Percentiles rank a stretch among this genome's conserved stretches.
These are phyloP conservation scores for Candida ovalis DNA, from an alignment of 805 yeast genomes.

Conservation along the genomic window DNA sequence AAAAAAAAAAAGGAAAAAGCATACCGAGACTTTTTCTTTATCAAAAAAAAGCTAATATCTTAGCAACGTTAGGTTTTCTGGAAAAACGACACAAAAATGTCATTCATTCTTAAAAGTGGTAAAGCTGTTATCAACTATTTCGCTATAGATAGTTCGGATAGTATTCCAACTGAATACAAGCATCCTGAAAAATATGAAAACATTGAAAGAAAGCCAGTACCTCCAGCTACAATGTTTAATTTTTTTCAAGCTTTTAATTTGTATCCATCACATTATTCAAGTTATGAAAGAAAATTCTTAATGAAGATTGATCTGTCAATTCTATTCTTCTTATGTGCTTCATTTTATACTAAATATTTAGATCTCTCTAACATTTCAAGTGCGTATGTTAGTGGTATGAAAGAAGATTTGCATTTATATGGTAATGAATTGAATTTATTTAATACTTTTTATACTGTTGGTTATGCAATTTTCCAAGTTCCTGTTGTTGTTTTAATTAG, in stretches of 20 bases:
- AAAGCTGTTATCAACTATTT: not conserved
- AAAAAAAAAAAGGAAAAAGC: too few relatives aligned
- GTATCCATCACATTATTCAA: constrained; percentile 17
- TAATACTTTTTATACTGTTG: constrained; percentile 33
- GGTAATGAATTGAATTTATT: constrained; percentile 23
- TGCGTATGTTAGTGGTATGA: constrained; percentile 69
- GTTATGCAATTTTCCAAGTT: constrained; percentile 57
- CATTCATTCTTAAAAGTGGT: not conserved
- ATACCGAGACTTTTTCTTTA: too few relatives aligned
- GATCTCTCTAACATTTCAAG: constrained; percentile 53
- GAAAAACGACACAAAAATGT: too few relatives aligned
- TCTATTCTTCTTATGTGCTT: constrained; percentile 27
- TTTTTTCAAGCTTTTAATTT: constrained; percentile 12
- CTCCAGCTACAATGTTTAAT: constrained; percentile 4
- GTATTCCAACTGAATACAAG: constrained; percentile 12
- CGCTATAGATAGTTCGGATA: constrained; percentile 8
- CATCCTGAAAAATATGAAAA: constrained; percentile 8
- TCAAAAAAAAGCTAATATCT: too few relatives aligned
- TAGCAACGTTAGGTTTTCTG: too few relatives aligned
- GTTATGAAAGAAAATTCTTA: constrained; percentile 4
- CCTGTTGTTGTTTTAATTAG: constrained; percentile 49
- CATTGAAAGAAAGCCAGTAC: constrained; percentile 10
- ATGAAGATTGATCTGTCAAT: constrained; percentile 4
- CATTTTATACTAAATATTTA: constrained; percentile 51
- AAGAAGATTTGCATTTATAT: constrained; percentile 36